Evolutionary conservation across 805 yeast genomes (phyloP), one percentile per base, ranked within the genome.

Genomic region (Cyberlindnera petersonii): DNA sequence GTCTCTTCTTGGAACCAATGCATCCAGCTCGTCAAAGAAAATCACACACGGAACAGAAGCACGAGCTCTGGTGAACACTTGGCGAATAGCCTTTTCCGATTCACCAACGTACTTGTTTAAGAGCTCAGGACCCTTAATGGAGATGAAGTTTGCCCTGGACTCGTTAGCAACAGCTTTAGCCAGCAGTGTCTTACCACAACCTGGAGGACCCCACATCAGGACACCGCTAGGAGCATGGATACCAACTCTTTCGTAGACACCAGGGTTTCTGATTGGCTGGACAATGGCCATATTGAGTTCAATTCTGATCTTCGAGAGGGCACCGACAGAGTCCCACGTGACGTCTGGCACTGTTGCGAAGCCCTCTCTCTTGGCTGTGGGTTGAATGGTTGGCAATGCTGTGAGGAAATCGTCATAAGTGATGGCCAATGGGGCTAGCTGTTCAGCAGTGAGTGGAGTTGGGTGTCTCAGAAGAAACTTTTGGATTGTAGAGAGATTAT

Each of bases 161-260:
- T 93, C 98, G 59, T 91, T 91, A 9, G 98, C 98, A 3, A 93
- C 98, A 2, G 98, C 98, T 56, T 93, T 93, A 1, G 98, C 98
- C 21, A 93, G 68, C 35, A 93, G 69, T 0, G 98, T 93, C 59
- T 93, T 93, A 72, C 98, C 98, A 66, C 98, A 93, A 26, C 98
- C 98, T 4, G 98, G 98, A 2, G 98, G 98, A 0, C 98, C 98
- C 98, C 98, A 93, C 71, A 93, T 74, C 19, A 93, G 65, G 1
- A 93, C 98, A 41, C 98, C 98, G 0, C 96, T 88, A 3, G 98
- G 98, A 0, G 97, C 96, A 39, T 87, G 78, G 30, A 93, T 89
- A 61, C 98, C 98, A 9, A 89, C 97, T 43, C 80, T 78, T 47
- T 78, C 80, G 57, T 85, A 93, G 16, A 91, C 65, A 46, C 91